phyloP scores from a whole-genome alignment of 2,329 filamentous ascomycete species.

The Botrytis deweyae region DNA sequence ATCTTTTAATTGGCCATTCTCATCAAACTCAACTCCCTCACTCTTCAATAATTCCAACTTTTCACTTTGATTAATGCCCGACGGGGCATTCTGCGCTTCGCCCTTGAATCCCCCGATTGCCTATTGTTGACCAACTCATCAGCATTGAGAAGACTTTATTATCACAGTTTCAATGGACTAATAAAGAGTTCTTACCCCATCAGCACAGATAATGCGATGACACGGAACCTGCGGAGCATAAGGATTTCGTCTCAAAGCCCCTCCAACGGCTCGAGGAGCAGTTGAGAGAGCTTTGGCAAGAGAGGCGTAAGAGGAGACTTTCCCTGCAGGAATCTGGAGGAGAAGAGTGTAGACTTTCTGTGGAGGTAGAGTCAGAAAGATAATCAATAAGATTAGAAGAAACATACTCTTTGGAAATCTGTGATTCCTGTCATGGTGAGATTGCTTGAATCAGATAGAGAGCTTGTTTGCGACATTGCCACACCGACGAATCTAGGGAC shows the following conservation, averaged over 20 bases:
- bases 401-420: constrained; percentile 32
- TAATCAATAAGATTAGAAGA: not conserved
- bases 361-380: not conserved
- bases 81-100: constrained; percentile 50
- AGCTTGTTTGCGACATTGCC: not conserved
- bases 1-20: not conserved
- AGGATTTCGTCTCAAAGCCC: constrained; percentile 59
- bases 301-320: constrained; percentile 59
- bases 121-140: constrained; percentile 21
- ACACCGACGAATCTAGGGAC: not conserved
- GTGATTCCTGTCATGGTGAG: constrained; percentile 28
- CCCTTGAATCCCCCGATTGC: constrained; percentile 52
- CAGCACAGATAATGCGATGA: constrained; percentile 57
- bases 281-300: constrained; percentile 56
- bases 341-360: constrained; percentile 54
- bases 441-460: not conserved
- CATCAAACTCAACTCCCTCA: constrained; percentile 11
- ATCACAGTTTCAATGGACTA: not conserved
- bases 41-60: constrained; percentile 40
- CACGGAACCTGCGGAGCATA: constrained; percentile 64
- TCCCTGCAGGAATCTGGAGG: constrained; percentile 58
- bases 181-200: constrained; percentile 44
- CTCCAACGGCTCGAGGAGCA: constrained; percentile 62
- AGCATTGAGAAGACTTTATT: not conserved
- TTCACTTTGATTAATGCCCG: constrained; percentile 48